These are phyloP conservation scores for Chlamydomonas urium DNA, from an alignment of 139 green algal species.

Conservation along the genomic window DNA sequence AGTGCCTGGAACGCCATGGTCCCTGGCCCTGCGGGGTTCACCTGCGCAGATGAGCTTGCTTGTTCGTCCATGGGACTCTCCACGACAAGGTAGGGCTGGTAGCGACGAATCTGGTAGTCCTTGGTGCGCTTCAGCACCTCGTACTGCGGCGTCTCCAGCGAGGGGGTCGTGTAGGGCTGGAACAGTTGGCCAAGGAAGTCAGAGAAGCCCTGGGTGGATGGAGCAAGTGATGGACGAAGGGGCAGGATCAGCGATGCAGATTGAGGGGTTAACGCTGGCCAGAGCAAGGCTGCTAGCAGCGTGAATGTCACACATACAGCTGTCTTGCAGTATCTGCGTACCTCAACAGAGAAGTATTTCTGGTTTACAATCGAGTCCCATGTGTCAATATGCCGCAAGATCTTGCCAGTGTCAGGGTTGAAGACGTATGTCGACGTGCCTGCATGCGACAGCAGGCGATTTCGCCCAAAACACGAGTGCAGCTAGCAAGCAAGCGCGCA, in stretches of 20 bases:
- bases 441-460: slow-evolving; percentile 7
- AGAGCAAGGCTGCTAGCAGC: too few relatives aligned
- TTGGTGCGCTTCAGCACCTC: slow-evolving; percentile 33
- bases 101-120: slow-evolving; percentile 74
- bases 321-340: too few relatives aligned
- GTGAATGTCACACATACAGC: too few relatives aligned
- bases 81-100: slow-evolving; percentile 64
- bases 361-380: slow-evolving; percentile 53
- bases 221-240: neutral
- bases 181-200: slow-evolving; percentile 13
- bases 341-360: slow-evolving; percentile 20
- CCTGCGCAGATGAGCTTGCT: neutral
- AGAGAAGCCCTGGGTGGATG: neutral
- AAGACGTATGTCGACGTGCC: slow-evolving; percentile 49
- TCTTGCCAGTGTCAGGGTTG: slow-evolving; percentile 39
- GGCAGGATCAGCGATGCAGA: neutral
- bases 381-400: slow-evolving; percentile 49
- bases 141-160: slow-evolving; percentile 38
- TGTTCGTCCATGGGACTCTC: slow-evolving; percentile 51
- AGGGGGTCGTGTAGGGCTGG: slow-evolving; percentile 11
- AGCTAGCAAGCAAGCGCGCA: too few relatives aligned
- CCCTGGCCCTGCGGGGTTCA: slow-evolving; percentile 11
- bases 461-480: too few relatives aligned
- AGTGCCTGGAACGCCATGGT: slow-evolving; percentile 39
- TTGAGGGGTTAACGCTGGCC: too few relatives aligned